Base-by-base conservation (phyloP, 2,329 filamentous ascomycete genomes). In the Pseudohalonectria lignicola region DNA sequence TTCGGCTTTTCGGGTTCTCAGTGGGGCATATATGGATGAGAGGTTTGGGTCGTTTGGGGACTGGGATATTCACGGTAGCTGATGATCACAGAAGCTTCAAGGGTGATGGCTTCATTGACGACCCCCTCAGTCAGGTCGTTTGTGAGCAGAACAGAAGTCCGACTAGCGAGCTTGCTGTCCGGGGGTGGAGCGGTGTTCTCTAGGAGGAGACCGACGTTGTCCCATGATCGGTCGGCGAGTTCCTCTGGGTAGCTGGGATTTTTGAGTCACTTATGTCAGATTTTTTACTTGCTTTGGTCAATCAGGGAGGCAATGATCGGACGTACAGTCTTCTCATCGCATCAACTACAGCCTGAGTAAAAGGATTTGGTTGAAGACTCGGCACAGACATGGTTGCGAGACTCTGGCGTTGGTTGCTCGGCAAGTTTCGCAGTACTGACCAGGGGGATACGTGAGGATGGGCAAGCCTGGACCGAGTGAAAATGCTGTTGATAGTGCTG, bases 41-140 rank as follows among this genome's bases (percentile, higher is more conserved):
- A n/a, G n/a, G n/a, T n/a, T n/a, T n/a, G n/a, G n/a, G n/a, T n/a
- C n/a, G n/a, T n/a, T n/a, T n/a, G n/a, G n/a, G n/a, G n/a, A n/a
- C n/a, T n/a, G n/a, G n/a, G n/a, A n/a, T n/a, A 45, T 69, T 51
- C 63, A 93, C 86, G 92, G 59, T 98, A 98, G 52, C 86, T 82
- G 40, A 98, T 71, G 38, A 98, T 76, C 43, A 94, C 76, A 7
- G 82, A 86, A 44, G 78, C 84, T 29, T 76, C 74, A 42, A 82
- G 73, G 25, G 69, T 62, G 43, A 98, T 86, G 36, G 92, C 92
- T 61, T 98, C 92, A 43, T 93, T 79, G 17, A 85, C 88, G 20
- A 98, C 92, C 12, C 79, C 78, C 47, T 78, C 82, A 3, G 90
- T 96, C 45, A 98, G 73, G 59, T 98, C 92, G 49, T 95, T 86